Percentiles rank a stretch among this genome's conserved stretches.
phyloP scores from a whole-genome alignment of 106 monocot species.

The Iris macrosiphon region DNA sequence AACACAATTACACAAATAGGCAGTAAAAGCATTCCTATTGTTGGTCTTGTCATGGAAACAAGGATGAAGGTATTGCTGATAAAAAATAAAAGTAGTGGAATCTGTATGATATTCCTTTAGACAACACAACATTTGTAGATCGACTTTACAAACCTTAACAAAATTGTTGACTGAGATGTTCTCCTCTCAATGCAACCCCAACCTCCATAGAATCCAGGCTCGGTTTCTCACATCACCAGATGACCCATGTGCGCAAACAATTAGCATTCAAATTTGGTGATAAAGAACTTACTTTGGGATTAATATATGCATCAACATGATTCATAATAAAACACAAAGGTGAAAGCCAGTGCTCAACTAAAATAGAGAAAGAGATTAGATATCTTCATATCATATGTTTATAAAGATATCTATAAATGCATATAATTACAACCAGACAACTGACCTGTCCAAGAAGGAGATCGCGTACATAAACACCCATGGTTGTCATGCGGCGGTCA shows the following conservation, averaged over 20 bases:
- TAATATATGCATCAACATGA: neutral
- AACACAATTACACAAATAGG: too few relatives aligned
- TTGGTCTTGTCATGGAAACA: too few relatives aligned
- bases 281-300: neutral
- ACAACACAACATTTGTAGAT: slow-evolving; percentile 10
- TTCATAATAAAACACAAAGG: neutral
- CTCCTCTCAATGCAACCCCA: slow-evolving; percentile 41
- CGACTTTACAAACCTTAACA: slow-evolving; percentile 65
- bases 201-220: slow-evolving; percentile 26
- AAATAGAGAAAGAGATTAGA: neutral
- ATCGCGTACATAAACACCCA: slow-evolving; percentile 96
- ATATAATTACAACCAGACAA: slow-evolving; percentile 1
- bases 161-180: slow-evolving; percentile 38
- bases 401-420: neutral
- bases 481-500: slow-evolving; percentile 70
- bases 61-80: neutral
- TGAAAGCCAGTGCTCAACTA: neutral
- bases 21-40: neutral
- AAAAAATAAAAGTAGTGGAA: slow-evolving; percentile 3
- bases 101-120: neutral
- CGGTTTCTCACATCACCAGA: slow-evolving; percentile 1
- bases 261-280: too few relatives aligned
- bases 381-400: too few relatives aligned
- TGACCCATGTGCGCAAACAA: neutral
- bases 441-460: slow-evolving; percentile 88